phyloP scores from a whole-genome alignment of 2,329 filamentous ascomycete species.

The Cadophora sp. region DNA sequence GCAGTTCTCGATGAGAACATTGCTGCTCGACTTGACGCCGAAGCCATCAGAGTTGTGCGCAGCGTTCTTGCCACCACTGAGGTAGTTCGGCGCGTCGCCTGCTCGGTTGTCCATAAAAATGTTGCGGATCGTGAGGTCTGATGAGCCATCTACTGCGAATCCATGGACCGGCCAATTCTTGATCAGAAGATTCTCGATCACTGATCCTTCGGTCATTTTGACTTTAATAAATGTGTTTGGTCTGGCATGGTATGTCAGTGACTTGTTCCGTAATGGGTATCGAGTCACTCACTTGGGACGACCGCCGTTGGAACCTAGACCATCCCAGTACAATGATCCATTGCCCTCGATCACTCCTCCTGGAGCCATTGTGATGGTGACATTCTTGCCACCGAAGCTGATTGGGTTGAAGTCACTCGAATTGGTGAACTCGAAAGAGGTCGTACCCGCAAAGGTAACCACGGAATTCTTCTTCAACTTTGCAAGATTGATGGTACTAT shows the following conservation, averaged over 20 bases:
- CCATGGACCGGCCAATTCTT: conserved; percentile 61
- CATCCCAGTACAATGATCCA: conserved; percentile 67
- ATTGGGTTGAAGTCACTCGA: conserved; percentile 37
- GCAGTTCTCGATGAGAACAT: conserved; percentile 48
- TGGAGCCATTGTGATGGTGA: conserved; percentile 58
- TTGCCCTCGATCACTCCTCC: conserved; percentile 63
- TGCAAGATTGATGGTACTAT: conserved; percentile 62
- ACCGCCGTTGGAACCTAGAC: conserved; percentile 63
- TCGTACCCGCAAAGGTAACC: conserved; percentile 68
- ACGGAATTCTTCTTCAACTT: conserved; percentile 56
- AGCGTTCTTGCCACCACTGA: conserved; percentile 32
- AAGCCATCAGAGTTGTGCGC: conserved; percentile 62
- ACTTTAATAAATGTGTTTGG: conserved; percentile 63
- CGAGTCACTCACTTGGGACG: conserved; percentile 39
- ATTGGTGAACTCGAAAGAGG: conserved; percentile 46
- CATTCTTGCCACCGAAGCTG: conserved; percentile 61
- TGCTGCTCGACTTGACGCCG: conserved; percentile 52
- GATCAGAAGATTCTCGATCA: conserved; percentile 56
- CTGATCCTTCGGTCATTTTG: conserved; percentile 56
- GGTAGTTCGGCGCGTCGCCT: conserved; percentile 52
- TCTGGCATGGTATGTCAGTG: conserved; percentile 51
- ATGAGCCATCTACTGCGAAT: conserved; percentile 52
- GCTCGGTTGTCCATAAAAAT: conserved; percentile 64
- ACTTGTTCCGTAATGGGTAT: no score
- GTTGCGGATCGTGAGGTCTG: conserved; percentile 52